Evolutionary conservation across 2,329 filamentous ascomycete genomes (phyloP), one percentile per base, ranked within the genome.

Genomic region (Pseudovirgaria hyperparasitica): DNA sequence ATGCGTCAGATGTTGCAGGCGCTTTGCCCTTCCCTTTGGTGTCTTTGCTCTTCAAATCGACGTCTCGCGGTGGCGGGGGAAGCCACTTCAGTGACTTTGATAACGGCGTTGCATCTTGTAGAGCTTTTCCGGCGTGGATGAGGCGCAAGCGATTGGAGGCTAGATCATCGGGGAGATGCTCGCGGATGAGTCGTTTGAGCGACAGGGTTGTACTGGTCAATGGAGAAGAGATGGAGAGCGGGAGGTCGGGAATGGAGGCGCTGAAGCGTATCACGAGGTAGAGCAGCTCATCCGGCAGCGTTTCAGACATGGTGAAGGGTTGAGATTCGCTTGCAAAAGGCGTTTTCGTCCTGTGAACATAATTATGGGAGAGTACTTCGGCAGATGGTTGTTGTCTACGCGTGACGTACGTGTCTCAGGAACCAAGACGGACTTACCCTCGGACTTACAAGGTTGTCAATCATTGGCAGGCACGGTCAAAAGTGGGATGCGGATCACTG

Each of bases 201-300:
- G 77, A 72, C 29, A 84, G 69, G 28, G 82, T 71, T 22, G 82
- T 82, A 8, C 78, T 85, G 17, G 65, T 63, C 25, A 64, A 54
- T 0, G 86, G 82, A 5, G 65, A 59, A 25, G 72, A 54, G 45
- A 96, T 72, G 43, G 82, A 74, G 33, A 96, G 70, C 21, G 77
- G 69, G 20, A 94, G 70, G 51, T 96, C 90, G 10, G 84, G 77
- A 31, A 87, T 69, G 1, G 82, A 76, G 33, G 77, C 76, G 28
- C 84, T 84, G 68, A 98, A 96, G 53, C 87, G 85, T 51, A 96
- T 76, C 19, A 82, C 87, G 23, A 96, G 66, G 44, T 79, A 74
- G 30, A 93, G 65, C 18, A 53, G 37, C 33, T 54, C 49, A 22
- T 54, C 49, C 16, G 52, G 51, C 21, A 52, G 47, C 25, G 40